Evolutionary conservation across 805 yeast species (phyloP).

Genomic region (Candida nemodendra): DNA sequence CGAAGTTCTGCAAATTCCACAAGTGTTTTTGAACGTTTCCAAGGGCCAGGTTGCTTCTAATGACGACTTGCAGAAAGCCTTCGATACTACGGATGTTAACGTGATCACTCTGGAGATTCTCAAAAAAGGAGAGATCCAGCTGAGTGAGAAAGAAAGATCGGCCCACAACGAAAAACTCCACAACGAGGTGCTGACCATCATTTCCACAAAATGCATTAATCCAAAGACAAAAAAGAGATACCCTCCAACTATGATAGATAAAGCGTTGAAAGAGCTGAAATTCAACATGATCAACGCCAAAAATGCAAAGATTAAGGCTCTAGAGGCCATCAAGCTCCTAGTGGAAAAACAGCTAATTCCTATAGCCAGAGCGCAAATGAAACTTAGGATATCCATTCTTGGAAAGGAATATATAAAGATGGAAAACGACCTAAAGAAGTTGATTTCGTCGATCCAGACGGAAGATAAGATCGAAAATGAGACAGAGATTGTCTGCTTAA

Average conservation of each 20-base stretch:
- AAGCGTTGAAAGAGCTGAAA: constrained; percentile 73
- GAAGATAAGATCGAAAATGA: constrained; percentile 18
- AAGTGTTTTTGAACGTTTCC: constrained; percentile 86
- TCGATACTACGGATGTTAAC: constrained; percentile 75
- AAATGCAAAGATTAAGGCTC: constrained; percentile 77
- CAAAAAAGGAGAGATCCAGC: constrained; percentile 89
- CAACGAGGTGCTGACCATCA: constrained; percentile 77
- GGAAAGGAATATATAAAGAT: constrained; percentile 49
- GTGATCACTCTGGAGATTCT: constrained; percentile 77
- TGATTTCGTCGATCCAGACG: constrained; percentile 36
- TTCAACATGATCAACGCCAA: constrained; percentile 65
- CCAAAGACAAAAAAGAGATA: constrained; percentile 88
- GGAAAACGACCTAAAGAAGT: constrained; percentile 30
- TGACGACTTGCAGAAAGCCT: constrained; percentile 72
- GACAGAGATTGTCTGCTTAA: constrained; percentile 50
- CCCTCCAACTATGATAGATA: constrained; percentile 92
- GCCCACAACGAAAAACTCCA: constrained; percentile 53
- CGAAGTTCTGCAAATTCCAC: constrained; percentile 95
- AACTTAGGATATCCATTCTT: constrained; percentile 62
- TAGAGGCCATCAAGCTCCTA: constrained; percentile 82
- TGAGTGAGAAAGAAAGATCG: constrained; percentile 89
- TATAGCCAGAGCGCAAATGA: constrained; percentile 92
- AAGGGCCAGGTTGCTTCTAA: constrained; percentile 91
- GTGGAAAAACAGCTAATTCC: constrained; percentile 83
- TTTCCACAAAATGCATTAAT: constrained; percentile 88